phyloP scores from a whole-genome alignment of 1,139 yeast genomes.

The Taphrina flavorubra region DNA sequence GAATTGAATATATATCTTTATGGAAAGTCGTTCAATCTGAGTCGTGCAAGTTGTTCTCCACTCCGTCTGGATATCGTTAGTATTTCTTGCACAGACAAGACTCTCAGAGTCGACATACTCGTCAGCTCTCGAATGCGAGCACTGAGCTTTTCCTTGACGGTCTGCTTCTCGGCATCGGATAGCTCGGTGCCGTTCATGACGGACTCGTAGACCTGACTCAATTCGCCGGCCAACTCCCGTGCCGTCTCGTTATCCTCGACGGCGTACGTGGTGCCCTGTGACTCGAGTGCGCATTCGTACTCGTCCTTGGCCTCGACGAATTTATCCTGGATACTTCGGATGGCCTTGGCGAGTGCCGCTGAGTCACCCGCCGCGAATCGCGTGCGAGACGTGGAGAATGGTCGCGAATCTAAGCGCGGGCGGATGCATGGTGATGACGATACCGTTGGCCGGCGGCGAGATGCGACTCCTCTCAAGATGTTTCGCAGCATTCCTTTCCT shows the following conservation, averaged over 20 bases:
- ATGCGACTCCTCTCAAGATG: not conserved
- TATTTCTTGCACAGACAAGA: not conserved
- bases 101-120: conserved; percentile 7
- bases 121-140: conserved; percentile 31
- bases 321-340: conserved; percentile 27
- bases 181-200: conserved; percentile 25
- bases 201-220: conserved; percentile 26
- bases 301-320: conserved; percentile 39
- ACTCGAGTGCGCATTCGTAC: conserved; percentile 33
- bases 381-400: conserved; percentile 1
- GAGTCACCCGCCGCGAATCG: not conserved
- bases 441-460: not conserved
- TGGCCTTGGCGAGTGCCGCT: conserved; percentile 14
- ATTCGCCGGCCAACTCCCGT: conserved; percentile 24
- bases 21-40: conserved; percentile 8
- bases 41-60: conserved; percentile 39
- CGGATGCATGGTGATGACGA: not conserved
- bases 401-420: not conserved
- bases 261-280: conserved; percentile 36
- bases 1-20: conserved; percentile 1
- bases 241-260: conserved; percentile 40
- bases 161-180: conserved; percentile 31
- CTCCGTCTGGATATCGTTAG: conserved; percentile 17
- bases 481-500: not conserved
- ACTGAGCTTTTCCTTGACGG: conserved; percentile 37